Evolutionary conservation across 805 yeast genomes (phyloP).

Genomic region (Cyberlindnera japonica): DNA sequence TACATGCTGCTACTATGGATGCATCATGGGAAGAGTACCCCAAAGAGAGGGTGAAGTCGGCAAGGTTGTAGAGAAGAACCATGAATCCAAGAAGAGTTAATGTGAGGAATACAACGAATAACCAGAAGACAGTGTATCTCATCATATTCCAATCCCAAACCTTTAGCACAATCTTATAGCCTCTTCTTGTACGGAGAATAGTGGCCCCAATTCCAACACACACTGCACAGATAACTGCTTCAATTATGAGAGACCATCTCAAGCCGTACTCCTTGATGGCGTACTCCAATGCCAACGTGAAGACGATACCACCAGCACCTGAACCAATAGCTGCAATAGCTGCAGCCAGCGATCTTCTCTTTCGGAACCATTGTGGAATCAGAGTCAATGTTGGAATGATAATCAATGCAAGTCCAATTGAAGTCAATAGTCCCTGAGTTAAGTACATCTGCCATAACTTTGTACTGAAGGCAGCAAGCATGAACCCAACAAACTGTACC

Average conservation of each 20-base stretch:
- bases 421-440: conserved; percentile 64
- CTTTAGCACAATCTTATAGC: conserved; percentile 32
- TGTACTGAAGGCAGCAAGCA: conserved; percentile 58
- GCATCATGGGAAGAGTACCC: conserved; percentile 56
- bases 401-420: conserved; percentile 48
- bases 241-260: conserved; percentile 35
- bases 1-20: conserved; percentile 57
- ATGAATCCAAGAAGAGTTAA: conserved; percentile 60
- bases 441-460: conserved; percentile 61
- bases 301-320: conserved; percentile 43
- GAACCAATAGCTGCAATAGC: conserved; percentile 38
- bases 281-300: conserved; percentile 34
- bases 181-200: conserved; percentile 37
- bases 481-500: conserved; percentile 49
- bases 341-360: conserved; percentile 48
- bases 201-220: conserved; percentile 33
- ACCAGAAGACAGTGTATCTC: conserved; percentile 39
- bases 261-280: conserved; percentile 31
- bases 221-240: conserved; percentile 34
- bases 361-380: conserved; percentile 68
- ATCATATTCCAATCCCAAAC: conserved; percentile 41
- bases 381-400: conserved; percentile 56
- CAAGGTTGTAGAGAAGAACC: conserved; percentile 52
- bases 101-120: conserved; percentile 38
- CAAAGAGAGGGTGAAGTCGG: conserved; percentile 55